Conservation (phyloP, 208 protist genomes). For the Herpetomonas samuelpessoai region DNA sequence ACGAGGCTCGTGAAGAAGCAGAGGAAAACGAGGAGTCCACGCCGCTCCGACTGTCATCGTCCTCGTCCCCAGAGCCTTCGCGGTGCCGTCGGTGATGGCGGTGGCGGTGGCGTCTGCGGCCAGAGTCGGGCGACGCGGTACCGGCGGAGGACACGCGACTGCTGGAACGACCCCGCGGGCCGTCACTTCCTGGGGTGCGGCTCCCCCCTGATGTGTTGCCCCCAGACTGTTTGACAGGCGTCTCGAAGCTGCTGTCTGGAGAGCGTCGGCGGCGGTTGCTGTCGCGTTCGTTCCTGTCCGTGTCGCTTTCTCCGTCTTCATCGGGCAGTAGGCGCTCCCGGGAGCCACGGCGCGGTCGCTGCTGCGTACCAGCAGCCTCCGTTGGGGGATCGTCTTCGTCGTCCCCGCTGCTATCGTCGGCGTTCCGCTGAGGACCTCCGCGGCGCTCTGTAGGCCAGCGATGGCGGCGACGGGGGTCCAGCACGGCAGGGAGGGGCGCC, state of each 20-base stretch:
- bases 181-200: too few species aligned
- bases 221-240: too few species aligned
- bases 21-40: not conserved
- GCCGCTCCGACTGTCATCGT: not conserved
- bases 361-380: not conserved
- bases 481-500: not conserved
- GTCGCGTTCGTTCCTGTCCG: too few species aligned
- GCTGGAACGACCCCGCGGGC: too few species aligned
- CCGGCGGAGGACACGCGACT: too few species aligned
- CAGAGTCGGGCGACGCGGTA: not conserved
- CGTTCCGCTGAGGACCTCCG: not conserved
- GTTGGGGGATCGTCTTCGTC: constrained; percentile 10
- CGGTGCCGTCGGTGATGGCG: not conserved
- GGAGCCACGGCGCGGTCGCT: not conserved
- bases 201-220: too few species aligned
- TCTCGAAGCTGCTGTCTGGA: too few species aligned
- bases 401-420: not conserved
- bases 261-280: too few species aligned
- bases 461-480: not conserved
- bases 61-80: too few species aligned
- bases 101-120: not conserved
- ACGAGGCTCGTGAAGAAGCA: not conserved
- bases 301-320: too few species aligned
- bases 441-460: not conserved
- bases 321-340: not conserved